Conservation (phyloP, 148 eudicot species). For the Bassia scoparia region DNA sequence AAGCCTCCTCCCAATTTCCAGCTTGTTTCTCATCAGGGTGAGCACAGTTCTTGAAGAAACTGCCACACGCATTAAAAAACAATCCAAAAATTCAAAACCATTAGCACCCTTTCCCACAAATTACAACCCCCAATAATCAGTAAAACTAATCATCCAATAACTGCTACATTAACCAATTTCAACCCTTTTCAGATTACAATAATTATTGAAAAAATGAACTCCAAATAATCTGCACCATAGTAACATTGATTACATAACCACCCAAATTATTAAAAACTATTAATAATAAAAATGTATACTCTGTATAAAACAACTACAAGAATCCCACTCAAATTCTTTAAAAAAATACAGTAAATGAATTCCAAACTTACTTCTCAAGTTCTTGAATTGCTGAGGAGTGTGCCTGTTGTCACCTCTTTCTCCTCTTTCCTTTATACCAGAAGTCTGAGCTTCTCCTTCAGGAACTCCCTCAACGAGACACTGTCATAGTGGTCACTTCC, state of each 20-base stretch:
- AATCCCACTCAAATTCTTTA: neutral
- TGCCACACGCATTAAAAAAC: constrained; percentile 21
- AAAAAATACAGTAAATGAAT: too few species aligned
- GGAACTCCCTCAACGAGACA: constrained; percentile 41
- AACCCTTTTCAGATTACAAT: constrained; percentile 13
- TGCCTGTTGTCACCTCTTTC: constrained; percentile 71
- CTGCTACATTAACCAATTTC: constrained; percentile 14
- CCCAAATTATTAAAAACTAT: neutral
- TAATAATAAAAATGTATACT: neutral
- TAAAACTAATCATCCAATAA: constrained; percentile 1
- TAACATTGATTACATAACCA: constrained; percentile 8
- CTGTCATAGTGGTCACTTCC: constrained; percentile 63
- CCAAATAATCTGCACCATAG: neutral
- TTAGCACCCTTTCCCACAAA: constrained; percentile 1
- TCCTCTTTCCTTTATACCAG: constrained; percentile 18
- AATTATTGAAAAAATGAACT: neutral
- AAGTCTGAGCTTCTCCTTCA: constrained; percentile 18
- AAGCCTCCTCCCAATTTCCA: constrained; percentile 62
- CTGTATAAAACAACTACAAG: constrained; percentile 2
- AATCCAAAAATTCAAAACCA: neutral
- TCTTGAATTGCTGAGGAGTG: constrained; percentile 77
- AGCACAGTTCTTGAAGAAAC: constrained; percentile 60
- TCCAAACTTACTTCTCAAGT: constrained; percentile 58
- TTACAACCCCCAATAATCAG: constrained; percentile 11
- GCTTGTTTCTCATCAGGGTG: constrained; percentile 76